Conservation (phyloP, 257 asterid genomes). For the Prunella vulgaris region DNA sequence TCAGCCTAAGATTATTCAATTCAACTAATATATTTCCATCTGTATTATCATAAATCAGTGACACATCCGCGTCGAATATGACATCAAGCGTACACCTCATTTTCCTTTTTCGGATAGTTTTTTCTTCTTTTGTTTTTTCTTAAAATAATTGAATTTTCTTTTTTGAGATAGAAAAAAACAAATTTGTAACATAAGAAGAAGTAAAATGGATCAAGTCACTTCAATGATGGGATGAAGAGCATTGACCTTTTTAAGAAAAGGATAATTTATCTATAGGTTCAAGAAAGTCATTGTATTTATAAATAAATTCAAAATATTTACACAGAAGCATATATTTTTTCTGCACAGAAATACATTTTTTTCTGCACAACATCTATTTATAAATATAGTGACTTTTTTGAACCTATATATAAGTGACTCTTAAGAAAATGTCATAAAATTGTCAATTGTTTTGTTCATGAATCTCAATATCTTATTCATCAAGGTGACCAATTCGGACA, state of each 20-base stretch:
- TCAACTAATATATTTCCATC: not conserved
- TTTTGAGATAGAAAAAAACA: not conserved
- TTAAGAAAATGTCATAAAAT: not conserved
- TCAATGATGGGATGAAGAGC: not conserved
- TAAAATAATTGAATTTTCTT: not conserved
- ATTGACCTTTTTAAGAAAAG: not conserved
- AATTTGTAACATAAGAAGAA: not conserved
- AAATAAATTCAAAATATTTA: no score
- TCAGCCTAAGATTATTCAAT: not conserved
- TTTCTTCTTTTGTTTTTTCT: not conserved
- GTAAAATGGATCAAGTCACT: not conserved
- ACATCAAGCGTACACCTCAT: conserved; percentile 3
- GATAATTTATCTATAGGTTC: no score
- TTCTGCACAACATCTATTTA: no score
- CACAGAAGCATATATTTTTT: no score
- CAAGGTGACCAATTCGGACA: no score
- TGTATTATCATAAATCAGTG: not conserved
- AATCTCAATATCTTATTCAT: no score
- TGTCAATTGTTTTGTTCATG: not conserved
- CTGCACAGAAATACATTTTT: no score
- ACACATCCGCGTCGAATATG: not conserved
- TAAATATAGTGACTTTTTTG: no score
- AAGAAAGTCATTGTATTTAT: no score
- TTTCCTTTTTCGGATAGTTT: not conserved
- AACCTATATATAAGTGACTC: no score